phyloP scores from a whole-genome alignment of 2,329 filamentous ascomycete genomes.

The Furcasterigmium furcatum region DNA sequence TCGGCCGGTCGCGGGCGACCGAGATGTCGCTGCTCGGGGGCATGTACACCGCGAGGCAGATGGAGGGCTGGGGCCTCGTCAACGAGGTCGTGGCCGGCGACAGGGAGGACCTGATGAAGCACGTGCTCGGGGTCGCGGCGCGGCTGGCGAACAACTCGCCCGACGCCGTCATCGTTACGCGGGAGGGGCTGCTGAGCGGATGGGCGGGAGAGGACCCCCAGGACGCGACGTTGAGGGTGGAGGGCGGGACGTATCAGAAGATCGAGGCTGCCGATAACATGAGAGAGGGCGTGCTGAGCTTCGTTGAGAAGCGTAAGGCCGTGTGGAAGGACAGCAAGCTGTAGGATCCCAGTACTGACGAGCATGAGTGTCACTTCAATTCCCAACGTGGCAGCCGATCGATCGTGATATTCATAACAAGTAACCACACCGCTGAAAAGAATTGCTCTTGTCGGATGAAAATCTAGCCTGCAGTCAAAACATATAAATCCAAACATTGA shows the following conservation, averaged over 20 bases:
- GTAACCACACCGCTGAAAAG: too few species aligned
- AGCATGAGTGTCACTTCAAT: neutral
- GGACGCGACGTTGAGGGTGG: conserved; percentile 55
- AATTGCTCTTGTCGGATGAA: too few species aligned
- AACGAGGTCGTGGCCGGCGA: conserved; percentile 55
- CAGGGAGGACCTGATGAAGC: conserved; percentile 43
- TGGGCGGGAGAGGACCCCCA: conserved; percentile 69
- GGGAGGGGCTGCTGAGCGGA: conserved; percentile 67
- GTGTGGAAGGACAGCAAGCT: conserved; percentile 64
- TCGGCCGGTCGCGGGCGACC: conserved; percentile 67
- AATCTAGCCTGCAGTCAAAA: too few species aligned
- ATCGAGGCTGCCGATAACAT: conserved; percentile 70
- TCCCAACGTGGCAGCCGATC: neutral
- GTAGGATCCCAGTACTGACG: conserved; percentile 24
- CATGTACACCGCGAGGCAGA: conserved; percentile 55
- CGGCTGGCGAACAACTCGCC: conserved; percentile 66
- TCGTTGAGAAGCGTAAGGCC: conserved; percentile 72
- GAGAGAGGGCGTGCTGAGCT: conserved; percentile 69
- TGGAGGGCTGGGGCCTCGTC: conserved; percentile 65
- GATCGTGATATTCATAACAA: too few species aligned
- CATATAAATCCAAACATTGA: too few species aligned
- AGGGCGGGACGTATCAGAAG: conserved; percentile 53
- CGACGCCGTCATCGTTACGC: conserved; percentile 71
- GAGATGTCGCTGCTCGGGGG: conserved; percentile 69
- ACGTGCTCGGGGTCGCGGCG: conserved; percentile 59